Evolutionary conservation across 345 rosid species (phyloP), one percentile per base, ranked within the genome.

Genomic region (Salix caprea): DNA sequence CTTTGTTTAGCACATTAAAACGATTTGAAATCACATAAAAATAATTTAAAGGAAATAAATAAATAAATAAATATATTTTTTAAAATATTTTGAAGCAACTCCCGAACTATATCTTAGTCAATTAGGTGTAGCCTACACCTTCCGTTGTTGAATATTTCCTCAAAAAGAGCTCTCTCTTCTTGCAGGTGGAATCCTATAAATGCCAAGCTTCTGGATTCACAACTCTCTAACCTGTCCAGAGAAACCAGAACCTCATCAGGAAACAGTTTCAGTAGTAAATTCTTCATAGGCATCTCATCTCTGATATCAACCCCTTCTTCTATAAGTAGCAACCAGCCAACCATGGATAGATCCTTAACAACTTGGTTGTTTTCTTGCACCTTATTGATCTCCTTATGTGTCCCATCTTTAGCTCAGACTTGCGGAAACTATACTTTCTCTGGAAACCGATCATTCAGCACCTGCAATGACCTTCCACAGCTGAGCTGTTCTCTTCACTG

Each of bases 401-500:
- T 21, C 14, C 61, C 48, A 52, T 75, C 82, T 34, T 70, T 56
- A 12, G 86, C 91, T 3, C 91, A 84, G 69, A 58, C 24, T 40
- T 94, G 98, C 73, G 0, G 6, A 1, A 19, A 10, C 44, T 80
- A 79, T 78, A 79, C 74, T 14, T 92, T 92, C 83, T 0, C 80
- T 13, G 67, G 73, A 34, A 90, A 76, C 84, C 54, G 13, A 0
- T 21, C 28, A 5, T 91, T 75, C 72, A 6, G 67, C 18, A 9
- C 16, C 13, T 94, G 98, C 73, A 68, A 8, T 13, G 74, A 71
- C 44, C 96, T 94, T 21, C 42, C 87, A 0, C 84, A 74, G 9
- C 80, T 92, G 26, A 90, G 76, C 67, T 85, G 91, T 16, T 90
- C 30, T 78, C 89, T 94, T 32, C 93, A 94, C 78, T 94, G 96